Percentiles rank a stretch among this genome's conserved stretches.
Conservation (phyloP, 2,329 filamentous ascomycete genomes). For the Canariomyces notabilis region DNA sequence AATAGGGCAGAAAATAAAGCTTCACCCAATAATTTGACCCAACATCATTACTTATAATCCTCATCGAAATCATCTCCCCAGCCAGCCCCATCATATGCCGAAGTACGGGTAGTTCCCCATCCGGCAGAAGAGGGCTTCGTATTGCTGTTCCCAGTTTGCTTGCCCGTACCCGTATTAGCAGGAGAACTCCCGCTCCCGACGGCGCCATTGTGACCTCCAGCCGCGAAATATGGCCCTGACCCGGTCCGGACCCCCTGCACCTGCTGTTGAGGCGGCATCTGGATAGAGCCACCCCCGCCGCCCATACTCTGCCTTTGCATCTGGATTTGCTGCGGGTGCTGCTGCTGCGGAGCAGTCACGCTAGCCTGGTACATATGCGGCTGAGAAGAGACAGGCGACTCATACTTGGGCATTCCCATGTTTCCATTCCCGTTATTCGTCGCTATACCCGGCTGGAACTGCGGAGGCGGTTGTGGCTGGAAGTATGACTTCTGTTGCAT, state of each 20-base stretch:
- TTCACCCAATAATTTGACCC: neutral
- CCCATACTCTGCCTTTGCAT: slow-evolving; percentile 1
- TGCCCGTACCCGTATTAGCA: neutral
- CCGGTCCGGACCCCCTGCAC: neutral
- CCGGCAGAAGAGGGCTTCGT: neutral
- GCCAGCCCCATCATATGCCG: slow-evolving; percentile 23
- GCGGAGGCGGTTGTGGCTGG: neutral
- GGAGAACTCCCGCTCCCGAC: neutral
- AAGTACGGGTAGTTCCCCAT: slow-evolving; percentile 8
- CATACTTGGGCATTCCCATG: neutral
- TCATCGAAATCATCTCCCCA: slow-evolving; percentile 23
- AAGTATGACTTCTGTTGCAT: neutral
- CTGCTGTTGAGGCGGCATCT: neutral
- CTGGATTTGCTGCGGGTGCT: neutral
- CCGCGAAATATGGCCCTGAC: neutral
- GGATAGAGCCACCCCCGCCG: neutral
- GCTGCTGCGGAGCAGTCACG: slow-evolving; percentile 3
- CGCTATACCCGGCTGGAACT: neutral
- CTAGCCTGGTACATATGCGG: slow-evolving; percentile 6
- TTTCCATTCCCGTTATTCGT: neutral
- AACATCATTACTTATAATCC: neutral
- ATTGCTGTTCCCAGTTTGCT: too few species aligned
- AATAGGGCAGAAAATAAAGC: neutral
- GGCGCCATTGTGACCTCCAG: neutral
- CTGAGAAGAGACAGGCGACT: slow-evolving; percentile 1